Conservation (phyloP, 768 basidiomycete species). For the Mycena sanguinolenta region DNA sequence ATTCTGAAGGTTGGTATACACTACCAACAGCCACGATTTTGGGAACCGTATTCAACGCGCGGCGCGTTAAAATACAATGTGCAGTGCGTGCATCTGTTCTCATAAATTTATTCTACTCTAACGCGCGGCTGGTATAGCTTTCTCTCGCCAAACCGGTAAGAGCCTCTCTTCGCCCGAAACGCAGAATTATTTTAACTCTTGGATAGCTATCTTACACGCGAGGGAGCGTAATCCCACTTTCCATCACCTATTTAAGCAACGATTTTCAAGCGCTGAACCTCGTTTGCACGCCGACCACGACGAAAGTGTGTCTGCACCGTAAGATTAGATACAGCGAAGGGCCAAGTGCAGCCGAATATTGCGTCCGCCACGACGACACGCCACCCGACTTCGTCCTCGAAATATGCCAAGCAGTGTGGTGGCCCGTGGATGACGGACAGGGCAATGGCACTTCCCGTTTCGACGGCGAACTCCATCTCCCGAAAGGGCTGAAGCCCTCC, state of each 20-base stretch:
- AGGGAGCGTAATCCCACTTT: constrained; percentile 34
- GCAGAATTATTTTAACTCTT: background rate
- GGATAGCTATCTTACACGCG: constrained; percentile 36
- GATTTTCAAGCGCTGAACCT: constrained; percentile 34
- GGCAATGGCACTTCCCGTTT: constrained; percentile 18
- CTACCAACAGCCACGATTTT: constrained; percentile 37
- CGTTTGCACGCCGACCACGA: constrained; percentile 32
- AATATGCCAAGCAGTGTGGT: constrained; percentile 35
- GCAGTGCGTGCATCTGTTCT: constrained; percentile 39
- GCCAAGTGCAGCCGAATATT: constrained; percentile 17
- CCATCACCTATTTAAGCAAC: constrained; percentile 27
- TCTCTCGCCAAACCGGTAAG: constrained; percentile 54
- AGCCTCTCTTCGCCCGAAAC: background rate
- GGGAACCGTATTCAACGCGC: constrained; percentile 41
- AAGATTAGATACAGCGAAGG: constrained; percentile 14
- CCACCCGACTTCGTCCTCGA: constrained; percentile 23
- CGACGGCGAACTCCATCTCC: constrained; percentile 39
- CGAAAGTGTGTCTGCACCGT: constrained; percentile 30
- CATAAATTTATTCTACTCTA: background rate
- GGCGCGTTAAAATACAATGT: constrained; percentile 44
- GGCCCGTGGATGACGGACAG: constrained; percentile 30
- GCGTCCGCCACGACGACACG: background rate
- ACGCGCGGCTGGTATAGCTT: constrained; percentile 38
- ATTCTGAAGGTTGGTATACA: constrained; percentile 53
- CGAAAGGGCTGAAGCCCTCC: constrained; percentile 36